Evolutionary conservation across 768 basidiomycete genomes (phyloP).

Genomic region (Calvatia gigantea): DNA sequence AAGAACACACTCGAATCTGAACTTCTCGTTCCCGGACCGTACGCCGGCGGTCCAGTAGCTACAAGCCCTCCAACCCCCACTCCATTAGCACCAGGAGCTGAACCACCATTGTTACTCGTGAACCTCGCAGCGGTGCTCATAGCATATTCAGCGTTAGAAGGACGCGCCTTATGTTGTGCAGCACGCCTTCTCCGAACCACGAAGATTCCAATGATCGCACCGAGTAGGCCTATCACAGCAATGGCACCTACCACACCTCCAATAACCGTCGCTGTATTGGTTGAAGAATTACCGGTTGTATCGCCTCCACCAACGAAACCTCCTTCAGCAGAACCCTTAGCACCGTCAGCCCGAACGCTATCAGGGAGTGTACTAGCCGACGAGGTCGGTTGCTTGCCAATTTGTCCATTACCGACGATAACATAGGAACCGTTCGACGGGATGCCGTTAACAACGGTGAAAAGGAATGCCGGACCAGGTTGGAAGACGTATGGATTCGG

Average conservation of each 20-base stretch:
- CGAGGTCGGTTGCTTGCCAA: constrained; percentile 63
- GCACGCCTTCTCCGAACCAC: constrained; percentile 12
- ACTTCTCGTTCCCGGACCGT: constrained; percentile 22
- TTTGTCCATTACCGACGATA: constrained; percentile 73
- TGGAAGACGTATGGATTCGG: constrained; percentile 85
- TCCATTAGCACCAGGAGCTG: constrained; percentile 25
- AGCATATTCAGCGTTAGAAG: constrained; percentile 1
- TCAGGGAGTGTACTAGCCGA: constrained; percentile 45
- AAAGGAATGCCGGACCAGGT: constrained; percentile 84
- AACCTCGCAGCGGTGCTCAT: constrained; percentile 25
- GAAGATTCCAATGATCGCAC: constrained; percentile 13
- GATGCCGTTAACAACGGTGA: constrained; percentile 78
- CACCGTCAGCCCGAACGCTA: constrained; percentile 42
- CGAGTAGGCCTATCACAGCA: constrained; percentile 12
- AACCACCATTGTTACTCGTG: constrained; percentile 20
- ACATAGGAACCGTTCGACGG: constrained; percentile 78
- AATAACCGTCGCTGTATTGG: constrained; percentile 7
- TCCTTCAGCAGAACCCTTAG: constrained; percentile 25
- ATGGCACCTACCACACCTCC: constrained; percentile 15
- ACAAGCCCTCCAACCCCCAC: background rate
- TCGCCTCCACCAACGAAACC: background rate
- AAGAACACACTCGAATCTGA: constrained; percentile 71
- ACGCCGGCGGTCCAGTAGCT: background rate
- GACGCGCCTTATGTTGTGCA: background rate
- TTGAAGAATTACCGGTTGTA: background rate